A percentile compares a stretch with the other conserved stretches of the same genome.
Conservation (phyloP, 345 rosid species). For the Trapa incisa region DNA sequence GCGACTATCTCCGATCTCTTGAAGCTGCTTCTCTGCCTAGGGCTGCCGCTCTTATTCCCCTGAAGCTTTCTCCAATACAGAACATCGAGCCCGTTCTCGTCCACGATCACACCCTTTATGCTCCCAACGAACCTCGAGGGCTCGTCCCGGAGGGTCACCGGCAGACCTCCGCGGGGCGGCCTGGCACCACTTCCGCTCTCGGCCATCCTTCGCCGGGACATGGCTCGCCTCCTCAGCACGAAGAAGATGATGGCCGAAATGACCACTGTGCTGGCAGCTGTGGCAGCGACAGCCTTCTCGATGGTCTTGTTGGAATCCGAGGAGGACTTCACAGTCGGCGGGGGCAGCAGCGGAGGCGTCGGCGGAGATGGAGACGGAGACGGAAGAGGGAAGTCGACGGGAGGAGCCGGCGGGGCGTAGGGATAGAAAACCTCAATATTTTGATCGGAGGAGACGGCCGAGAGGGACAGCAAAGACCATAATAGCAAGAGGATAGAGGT, state of each 20-base stretch:
- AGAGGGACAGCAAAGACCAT: slow-evolving; percentile 9
- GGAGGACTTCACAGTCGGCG: slow-evolving; percentile 5
- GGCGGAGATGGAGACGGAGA: background rate
- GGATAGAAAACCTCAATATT: slow-evolving; percentile 62
- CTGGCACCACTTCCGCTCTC: slow-evolving; percentile 5
- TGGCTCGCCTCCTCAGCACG: slow-evolving; percentile 21
- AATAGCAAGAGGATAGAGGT: slow-evolving; percentile 5
- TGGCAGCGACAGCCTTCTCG: slow-evolving; percentile 45
- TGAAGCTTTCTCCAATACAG: slow-evolving; percentile 66
- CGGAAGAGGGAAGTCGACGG: slow-evolving; percentile 1
- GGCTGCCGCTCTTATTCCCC: slow-evolving; percentile 15
- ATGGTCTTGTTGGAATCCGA: slow-evolving; percentile 12
- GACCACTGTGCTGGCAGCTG: slow-evolving; percentile 50
- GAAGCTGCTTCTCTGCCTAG: slow-evolving; percentile 13
- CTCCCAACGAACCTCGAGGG: slow-evolving; percentile 34
- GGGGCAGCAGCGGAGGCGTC: background rate
- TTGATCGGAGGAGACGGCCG: slow-evolving; percentile 18
- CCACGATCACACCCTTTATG: slow-evolving; percentile 48
- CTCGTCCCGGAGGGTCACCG: slow-evolving; percentile 11
- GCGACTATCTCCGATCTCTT: slow-evolving; percentile 11
- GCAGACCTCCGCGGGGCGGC: slow-evolving; percentile 4
- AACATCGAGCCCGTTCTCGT: slow-evolving; percentile 74
- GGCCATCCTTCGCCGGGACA: slow-evolving; percentile 26
- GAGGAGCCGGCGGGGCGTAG: slow-evolving; percentile 11
- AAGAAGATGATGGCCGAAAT: slow-evolving; percentile 41